A percentile compares a stretch with the other conserved stretches of the same genome.
Evolutionary conservation across 768 basidiomycete species (phyloP).

Genomic region (Suillus occidentalis): DNA sequence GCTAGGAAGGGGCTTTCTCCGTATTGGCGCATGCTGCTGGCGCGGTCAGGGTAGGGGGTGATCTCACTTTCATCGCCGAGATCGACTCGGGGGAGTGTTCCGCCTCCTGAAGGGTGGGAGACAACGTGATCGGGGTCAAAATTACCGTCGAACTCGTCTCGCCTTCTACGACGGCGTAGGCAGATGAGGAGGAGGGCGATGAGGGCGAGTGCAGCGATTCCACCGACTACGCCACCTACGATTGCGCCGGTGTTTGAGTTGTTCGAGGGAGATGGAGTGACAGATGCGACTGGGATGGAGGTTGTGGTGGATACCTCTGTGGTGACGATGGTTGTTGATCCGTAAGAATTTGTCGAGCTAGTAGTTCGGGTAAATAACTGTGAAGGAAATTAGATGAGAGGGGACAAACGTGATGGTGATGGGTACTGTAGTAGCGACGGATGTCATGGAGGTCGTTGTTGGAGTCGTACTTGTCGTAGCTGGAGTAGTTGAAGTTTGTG

Average conservation of each 20-base stretch:
- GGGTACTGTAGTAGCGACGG: constrained; percentile 4
- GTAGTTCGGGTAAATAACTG: neutral
- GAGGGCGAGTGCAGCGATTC: constrained; percentile 31
- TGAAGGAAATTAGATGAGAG: neutral
- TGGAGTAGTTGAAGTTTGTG: constrained; percentile 6
- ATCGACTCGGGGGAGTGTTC: constrained; percentile 28
- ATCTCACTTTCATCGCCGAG: constrained; percentile 31
- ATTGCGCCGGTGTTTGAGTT: constrained; percentile 37
- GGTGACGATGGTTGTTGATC: constrained; percentile 23
- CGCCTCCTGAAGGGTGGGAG: constrained; percentile 25
- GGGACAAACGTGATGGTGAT: constrained; percentile 22
- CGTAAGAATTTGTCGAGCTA: constrained; percentile 25
- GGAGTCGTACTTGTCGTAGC: neutral
- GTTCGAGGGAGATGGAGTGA: neutral
- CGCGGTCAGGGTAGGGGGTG: constrained; percentile 22
- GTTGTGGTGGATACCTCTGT: constrained; percentile 17
- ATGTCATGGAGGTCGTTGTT: constrained; percentile 4
- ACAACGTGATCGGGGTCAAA: constrained; percentile 48
- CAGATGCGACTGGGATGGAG: constrained; percentile 12
- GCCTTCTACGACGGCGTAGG: constrained; percentile 22
- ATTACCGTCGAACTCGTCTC: constrained; percentile 49
- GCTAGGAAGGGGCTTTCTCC: constrained; percentile 15
- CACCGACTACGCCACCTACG: constrained; percentile 54
- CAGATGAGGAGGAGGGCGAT: constrained; percentile 32
- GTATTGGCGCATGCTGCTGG: constrained; percentile 24